These are phyloP conservation scores for Strombidium stylifer DNA, from an alignment of 73 alveolate genomes.

Conservation along the genomic window DNA sequence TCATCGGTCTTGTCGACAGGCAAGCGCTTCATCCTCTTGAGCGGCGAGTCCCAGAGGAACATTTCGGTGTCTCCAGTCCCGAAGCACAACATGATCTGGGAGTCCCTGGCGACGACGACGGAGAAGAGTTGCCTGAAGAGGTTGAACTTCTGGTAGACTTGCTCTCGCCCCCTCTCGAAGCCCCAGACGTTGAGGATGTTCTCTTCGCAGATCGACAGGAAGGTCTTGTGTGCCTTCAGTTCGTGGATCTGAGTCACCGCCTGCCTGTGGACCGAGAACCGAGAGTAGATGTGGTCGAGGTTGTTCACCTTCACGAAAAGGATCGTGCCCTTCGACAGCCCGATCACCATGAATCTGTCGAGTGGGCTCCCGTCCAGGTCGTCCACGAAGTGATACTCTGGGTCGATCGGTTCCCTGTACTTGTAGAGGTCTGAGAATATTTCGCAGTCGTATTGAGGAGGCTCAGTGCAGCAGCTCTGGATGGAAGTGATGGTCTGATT, in stretches of 20 bases:
- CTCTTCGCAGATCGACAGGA: slow-evolving; percentile 47
- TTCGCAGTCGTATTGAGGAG: too few relatives aligned
- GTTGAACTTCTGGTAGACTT: slow-evolving; percentile 16
- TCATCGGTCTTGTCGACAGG: slow-evolving; percentile 44
- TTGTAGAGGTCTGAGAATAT: too few relatives aligned
- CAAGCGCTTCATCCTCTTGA: slow-evolving; percentile 35
- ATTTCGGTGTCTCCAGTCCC: slow-evolving; percentile 54
- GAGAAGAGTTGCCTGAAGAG: slow-evolving; percentile 30
- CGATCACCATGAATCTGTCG: not conserved
- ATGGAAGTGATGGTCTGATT: too few relatives aligned
- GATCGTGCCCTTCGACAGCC: slow-evolving; percentile 58
- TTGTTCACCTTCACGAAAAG: slow-evolving; percentile 51
- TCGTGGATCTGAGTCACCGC: slow-evolving; percentile 29
- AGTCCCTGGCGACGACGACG: not conserved
- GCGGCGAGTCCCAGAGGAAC: slow-evolving; percentile 45
- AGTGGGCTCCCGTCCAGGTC: not conserved
- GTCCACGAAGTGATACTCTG: not conserved
- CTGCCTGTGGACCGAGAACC: slow-evolving; percentile 59
- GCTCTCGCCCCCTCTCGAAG: slow-evolving; percentile 17
- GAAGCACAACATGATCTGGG: slow-evolving; percentile 34
- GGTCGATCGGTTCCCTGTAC: not conserved
- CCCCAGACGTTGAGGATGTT: slow-evolving; percentile 60
- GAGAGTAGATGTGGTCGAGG: slow-evolving; percentile 46
- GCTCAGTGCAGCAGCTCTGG: too few relatives aligned
- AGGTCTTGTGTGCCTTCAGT: not conserved